These are phyloP conservation scores for Epichloe glyceriae DNA, from an alignment of 2,329 filamentous ascomycete genomes.

Conservation along the genomic window DNA sequence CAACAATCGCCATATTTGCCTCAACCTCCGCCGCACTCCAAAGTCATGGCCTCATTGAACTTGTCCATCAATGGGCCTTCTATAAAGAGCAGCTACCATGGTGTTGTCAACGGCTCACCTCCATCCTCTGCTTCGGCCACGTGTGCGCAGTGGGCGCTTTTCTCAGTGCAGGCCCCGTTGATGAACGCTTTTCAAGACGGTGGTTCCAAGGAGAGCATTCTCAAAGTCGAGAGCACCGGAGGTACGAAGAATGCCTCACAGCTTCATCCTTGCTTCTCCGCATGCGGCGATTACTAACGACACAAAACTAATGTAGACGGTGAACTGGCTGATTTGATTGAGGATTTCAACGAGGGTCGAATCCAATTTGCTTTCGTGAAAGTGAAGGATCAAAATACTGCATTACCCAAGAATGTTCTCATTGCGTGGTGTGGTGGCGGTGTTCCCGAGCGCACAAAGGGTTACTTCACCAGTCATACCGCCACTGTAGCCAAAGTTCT, in stretches of 20 bases:
- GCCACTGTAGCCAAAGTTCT: conserved; percentile 82
- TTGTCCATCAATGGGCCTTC: conserved; percentile 67
- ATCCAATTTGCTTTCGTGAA: conserved; percentile 96
- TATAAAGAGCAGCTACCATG: conserved; percentile 69
- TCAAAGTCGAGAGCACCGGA: conserved; percentile 89
- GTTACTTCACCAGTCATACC: conserved; percentile 93
- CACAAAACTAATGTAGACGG: conserved; percentile 51
- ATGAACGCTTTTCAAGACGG: conserved; percentile 86
- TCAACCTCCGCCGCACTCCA: neutral
- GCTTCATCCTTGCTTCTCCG: neutral
- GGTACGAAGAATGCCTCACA: conserved; percentile 34
- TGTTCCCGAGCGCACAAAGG: conserved; percentile 95
- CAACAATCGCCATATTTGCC: neutral
- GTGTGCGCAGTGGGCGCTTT: conserved; percentile 85
- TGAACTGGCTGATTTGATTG: conserved; percentile 76
- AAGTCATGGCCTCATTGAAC: conserved; percentile 64
- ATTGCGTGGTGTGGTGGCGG: conserved; percentile 97
- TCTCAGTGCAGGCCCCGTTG: conserved; percentile 83
- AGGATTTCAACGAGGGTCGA: conserved; percentile 92
- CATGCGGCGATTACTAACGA: conserved; percentile 9
- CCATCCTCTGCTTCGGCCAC: conserved; percentile 56
- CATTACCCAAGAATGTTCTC: conserved; percentile 79
- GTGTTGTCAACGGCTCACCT: conserved; percentile 40
- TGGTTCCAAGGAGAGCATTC: conserved; percentile 76
- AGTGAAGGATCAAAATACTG: conserved; percentile 87